A percentile compares a stretch with the other conserved stretches of the same genome.
Conservation (phyloP, 148 eudicot species). For the Camellia sinensis region DNA sequence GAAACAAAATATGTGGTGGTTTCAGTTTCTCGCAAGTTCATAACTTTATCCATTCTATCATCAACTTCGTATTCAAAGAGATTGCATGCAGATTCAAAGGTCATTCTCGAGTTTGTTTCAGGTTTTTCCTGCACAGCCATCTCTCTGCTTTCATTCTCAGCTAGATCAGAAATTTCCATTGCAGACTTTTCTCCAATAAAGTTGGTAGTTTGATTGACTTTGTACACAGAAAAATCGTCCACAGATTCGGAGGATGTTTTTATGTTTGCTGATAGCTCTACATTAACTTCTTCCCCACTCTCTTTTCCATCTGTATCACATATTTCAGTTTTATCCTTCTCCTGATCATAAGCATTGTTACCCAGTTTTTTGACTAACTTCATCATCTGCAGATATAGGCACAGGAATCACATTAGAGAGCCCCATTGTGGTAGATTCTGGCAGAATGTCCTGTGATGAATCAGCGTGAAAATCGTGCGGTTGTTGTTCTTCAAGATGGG, state of each 20-base stretch:
- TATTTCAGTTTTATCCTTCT: constrained; percentile 16
- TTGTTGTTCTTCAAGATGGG: constrained; percentile 16
- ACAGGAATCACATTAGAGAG: background rate
- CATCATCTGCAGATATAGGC: constrained; percentile 15
- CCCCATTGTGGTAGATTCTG: constrained; percentile 2
- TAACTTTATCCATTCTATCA: constrained; percentile 8
- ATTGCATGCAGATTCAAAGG: constrained; percentile 17
- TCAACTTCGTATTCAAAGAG: constrained; percentile 19
- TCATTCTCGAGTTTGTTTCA: constrained; percentile 7
- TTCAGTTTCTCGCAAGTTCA: background rate
- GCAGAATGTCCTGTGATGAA: constrained; percentile 6
- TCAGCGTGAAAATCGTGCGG: background rate
- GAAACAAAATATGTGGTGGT: background rate
- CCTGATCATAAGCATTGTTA: background rate
- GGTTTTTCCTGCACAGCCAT: constrained; percentile 12
- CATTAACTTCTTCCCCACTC: constrained; percentile 12
- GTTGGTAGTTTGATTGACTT: constrained; percentile 21
- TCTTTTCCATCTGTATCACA: constrained; percentile 21
- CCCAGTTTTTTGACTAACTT: constrained; percentile 19
- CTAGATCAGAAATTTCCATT: constrained; percentile 18
- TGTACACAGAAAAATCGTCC: constrained; percentile 6
- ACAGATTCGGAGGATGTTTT: constrained; percentile 13
- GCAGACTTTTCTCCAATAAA: constrained; percentile 10
- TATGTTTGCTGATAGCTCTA: constrained; percentile 2
- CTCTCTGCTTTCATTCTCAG: constrained; percentile 16